Evolutionary conservation across 352 stramenopile genomes (phyloP).

Genomic region (Pythium diclinum): DNA sequence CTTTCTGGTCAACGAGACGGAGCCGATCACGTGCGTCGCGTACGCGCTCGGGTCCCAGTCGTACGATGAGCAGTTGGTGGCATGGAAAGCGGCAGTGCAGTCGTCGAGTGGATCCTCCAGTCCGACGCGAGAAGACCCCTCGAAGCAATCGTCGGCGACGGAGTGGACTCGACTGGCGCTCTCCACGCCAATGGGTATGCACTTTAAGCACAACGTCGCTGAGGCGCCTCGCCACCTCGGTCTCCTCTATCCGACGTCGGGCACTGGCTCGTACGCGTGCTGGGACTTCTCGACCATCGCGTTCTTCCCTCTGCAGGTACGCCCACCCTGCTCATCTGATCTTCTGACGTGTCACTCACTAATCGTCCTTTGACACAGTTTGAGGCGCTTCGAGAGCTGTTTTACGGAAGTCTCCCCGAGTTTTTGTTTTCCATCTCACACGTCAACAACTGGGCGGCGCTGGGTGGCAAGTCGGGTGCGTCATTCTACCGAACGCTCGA

Average conservation of each 20-base stretch:
- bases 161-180: constrained; percentile 68
- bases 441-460: constrained; percentile 89
- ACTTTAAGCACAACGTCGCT: constrained; percentile 60
- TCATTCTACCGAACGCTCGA: constrained; percentile 95
- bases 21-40: constrained; percentile 93
- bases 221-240: constrained; percentile 65
- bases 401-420: constrained; percentile 56
- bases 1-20: constrained; percentile 91
- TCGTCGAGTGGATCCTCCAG: not conserved
- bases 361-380: constrained; percentile 70
- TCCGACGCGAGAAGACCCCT: constrained; percentile 11
- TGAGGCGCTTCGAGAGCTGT: constrained; percentile 91
- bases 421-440: constrained; percentile 86
- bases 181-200: constrained; percentile 41
- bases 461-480: constrained; percentile 96
- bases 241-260: constrained; percentile 37
- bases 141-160: constrained; percentile 32
- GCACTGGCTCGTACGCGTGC: constrained; percentile 30
- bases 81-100: constrained; percentile 66
- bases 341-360: not conserved
- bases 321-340: not conserved
- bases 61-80: constrained; percentile 71
- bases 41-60: constrained; percentile 93
- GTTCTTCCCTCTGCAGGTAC: constrained; percentile 79
- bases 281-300: constrained; percentile 77